Evolutionary conservation across 176 grass and related monocot genomes (phyloP).

Genomic region (Poa annua): DNA sequence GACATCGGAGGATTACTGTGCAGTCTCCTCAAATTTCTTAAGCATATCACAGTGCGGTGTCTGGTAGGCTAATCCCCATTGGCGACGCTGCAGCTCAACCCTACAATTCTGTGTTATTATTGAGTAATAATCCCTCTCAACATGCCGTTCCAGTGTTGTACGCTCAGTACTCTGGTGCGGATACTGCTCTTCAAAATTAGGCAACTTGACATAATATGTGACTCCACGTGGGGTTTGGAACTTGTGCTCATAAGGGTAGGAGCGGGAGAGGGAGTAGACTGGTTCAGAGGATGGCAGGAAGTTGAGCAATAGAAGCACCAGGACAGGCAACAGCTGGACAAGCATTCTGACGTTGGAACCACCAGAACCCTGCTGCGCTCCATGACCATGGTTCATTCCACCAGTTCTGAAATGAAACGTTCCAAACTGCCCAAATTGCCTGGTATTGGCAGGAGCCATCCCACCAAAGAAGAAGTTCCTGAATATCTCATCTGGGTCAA

Average conservation of each 20-base stretch:
- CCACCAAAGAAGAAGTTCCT: slow-evolving; percentile 95
- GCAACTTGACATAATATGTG: slow-evolving; percentile 74
- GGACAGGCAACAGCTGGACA: slow-evolving; percentile 79
- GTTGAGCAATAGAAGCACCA: slow-evolving; percentile 75
- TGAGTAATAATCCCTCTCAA: slow-evolving; percentile 82
- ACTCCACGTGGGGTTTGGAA: slow-evolving; percentile 67
- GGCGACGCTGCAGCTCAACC: slow-evolving; percentile 79
- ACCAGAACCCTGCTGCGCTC: slow-evolving; percentile 48
- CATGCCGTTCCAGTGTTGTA: slow-evolving; percentile 59
- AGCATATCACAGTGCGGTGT: slow-evolving; percentile 83
- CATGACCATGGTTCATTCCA: slow-evolving; percentile 44
- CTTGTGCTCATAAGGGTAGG: slow-evolving; percentile 73
- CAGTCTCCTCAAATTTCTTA: slow-evolving; percentile 62
- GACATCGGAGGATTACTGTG: slow-evolving; percentile 37
- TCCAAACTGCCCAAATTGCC: slow-evolving; percentile 67
- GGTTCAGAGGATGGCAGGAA: slow-evolving; percentile 86
- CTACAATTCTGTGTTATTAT: slow-evolving; percentile 78
- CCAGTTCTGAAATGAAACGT: slow-evolving; percentile 80
- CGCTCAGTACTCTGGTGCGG: slow-evolving; percentile 71
- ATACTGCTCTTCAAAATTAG: slow-evolving; percentile 89
- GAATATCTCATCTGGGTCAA: slow-evolving; percentile 97
- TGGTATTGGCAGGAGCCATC: slow-evolving; percentile 69
- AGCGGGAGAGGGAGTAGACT: slow-evolving; percentile 62
- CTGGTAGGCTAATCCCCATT: slow-evolving; percentile 74
- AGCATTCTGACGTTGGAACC: slow-evolving; percentile 69